Percentiles rank a stretch among this genome's conserved stretches.
These are phyloP conservation scores for Kalmusia sp. DNA, from an alignment of 2,329 filamentous ascomycete species.

Conservation along the genomic window DNA sequence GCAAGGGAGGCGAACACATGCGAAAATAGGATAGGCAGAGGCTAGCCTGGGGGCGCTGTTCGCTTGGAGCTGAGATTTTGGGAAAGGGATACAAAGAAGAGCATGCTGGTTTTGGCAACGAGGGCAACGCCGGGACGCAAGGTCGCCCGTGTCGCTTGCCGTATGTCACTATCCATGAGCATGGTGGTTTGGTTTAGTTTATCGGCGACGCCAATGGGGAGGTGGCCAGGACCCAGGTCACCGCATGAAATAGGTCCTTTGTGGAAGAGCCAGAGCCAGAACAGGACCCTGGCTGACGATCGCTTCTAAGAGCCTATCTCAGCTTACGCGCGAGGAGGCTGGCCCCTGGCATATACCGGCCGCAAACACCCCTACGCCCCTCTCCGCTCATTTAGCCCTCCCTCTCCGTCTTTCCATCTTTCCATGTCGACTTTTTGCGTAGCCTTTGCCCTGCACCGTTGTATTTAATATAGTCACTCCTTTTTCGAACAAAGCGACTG, in stretches of 20 bases:
- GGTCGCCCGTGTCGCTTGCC: too few relatives aligned
- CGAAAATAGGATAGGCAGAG: background rate
- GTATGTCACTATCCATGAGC: too few relatives aligned
- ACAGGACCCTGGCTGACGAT: background rate
- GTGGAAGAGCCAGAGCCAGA: too few relatives aligned
- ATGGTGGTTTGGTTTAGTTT: background rate
- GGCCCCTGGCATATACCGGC: conserved; percentile 4
- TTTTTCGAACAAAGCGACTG: background rate
- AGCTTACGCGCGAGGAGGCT: background rate
- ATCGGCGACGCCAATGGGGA: background rate
- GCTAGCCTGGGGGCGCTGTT: background rate
- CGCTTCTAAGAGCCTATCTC: background rate
- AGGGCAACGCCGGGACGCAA: too few relatives aligned
- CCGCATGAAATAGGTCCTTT: too few relatives aligned
- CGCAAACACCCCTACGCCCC: conserved; percentile 4
- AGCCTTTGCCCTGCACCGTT: background rate
- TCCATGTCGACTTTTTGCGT: background rate
- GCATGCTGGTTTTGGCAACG: too few relatives aligned
- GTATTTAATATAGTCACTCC: background rate
- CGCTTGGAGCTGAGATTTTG: background rate
- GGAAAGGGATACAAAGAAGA: too few relatives aligned
- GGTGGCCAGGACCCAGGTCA: too few relatives aligned
- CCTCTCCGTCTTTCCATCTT: background rate
- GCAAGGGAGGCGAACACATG: background rate
- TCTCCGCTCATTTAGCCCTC: conserved; percentile 1